Base-by-base conservation (phyloP, 441 rosid genomes). In the Rhodomyrtus psidioides region DNA sequence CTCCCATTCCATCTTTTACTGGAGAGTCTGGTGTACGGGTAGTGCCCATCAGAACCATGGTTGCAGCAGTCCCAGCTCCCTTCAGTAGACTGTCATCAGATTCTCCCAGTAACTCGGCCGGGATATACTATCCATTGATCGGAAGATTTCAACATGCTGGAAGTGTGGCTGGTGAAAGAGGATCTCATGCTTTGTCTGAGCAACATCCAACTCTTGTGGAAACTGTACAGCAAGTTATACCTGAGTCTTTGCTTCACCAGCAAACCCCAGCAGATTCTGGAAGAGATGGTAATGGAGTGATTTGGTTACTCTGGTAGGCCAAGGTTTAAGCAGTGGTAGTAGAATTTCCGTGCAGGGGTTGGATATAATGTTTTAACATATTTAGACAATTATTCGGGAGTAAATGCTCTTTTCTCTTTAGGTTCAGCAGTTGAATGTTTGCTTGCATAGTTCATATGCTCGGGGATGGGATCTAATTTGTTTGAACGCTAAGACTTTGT, bases 11-110 rank as follows among this genome's bases (percentile, higher is more conserved):
- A 79, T 62, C 93, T 84, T 87, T 91, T 76, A 85, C 92, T 82
- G 92, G 92, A 83, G 96, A 94, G 60, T 84, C 95, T 86, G 94
- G 95, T 53, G 94, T 93, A 12, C 90, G 96, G 86, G 93, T 92
- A 27, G 91, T 95, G 86, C 96, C 97, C 55, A 86, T 95, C 85
- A 91, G 96, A 86, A 93, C 95, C 21, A 88, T 93, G 93, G 94
- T 94, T 84, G 95, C 94, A 23, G 93, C 96, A 62, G 92, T 92
- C 75, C 95, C 95, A 56, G 90, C 91, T 56, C 70, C 94, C 62
- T 91, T 93, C 84, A 86, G 92, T 87, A 93, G 84, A 59, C 82
- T 89, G 87, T 90, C 95, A 27, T 91, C 96, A 44, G 95, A 95
- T 87, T 91, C 94, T 79, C 89, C 93, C 16, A 86, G 89, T 83